phyloP scores from a whole-genome alignment of 306 rosid genomes.

The Quercus mongolica region DNA sequence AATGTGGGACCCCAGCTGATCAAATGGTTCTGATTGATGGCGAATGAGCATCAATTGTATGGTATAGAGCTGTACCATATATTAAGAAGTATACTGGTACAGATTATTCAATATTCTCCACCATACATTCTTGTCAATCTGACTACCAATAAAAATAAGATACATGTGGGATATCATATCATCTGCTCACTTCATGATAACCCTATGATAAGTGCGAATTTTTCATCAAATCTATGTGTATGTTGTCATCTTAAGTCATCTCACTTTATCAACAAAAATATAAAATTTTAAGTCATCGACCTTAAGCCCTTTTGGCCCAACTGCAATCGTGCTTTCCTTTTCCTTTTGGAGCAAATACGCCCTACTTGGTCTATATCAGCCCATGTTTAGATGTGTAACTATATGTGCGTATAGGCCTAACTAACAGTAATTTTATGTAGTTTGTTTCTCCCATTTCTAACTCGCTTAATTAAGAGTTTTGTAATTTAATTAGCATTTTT shows the following conservation, averaged over 20 bases:
- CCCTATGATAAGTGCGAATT: conserved; percentile 12
- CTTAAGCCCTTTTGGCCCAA: not conserved
- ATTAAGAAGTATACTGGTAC: conserved; percentile 22
- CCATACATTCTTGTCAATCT: conserved; percentile 54
- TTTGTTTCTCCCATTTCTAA: conserved; percentile 11
- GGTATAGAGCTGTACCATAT: conserved; percentile 35
- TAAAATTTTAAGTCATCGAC: not conserved
- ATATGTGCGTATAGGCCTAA: not conserved
- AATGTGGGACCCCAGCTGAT: conserved; percentile 24
- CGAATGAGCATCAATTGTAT: conserved; percentile 28
- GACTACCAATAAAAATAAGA: conserved; percentile 45
- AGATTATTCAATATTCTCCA: conserved; percentile 45
- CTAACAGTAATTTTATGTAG: not conserved
- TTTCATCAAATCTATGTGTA: not conserved
- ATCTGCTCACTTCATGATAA: conserved; percentile 17
- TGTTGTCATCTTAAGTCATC: conserved; percentile 11
- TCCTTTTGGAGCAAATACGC: not conserved
- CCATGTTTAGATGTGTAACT: not conserved
- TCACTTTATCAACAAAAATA: too few species aligned
- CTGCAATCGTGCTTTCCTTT: not conserved
- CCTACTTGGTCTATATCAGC: not conserved
- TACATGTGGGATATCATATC: conserved; percentile 33
- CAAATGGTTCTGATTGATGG: conserved; percentile 24
- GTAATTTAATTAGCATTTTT: too few species aligned
- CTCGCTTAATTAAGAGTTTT: not conserved